Conservation (phyloP, 2,329 filamentous ascomycete genomes). For the Beauveria rudraprayagi region DNA sequence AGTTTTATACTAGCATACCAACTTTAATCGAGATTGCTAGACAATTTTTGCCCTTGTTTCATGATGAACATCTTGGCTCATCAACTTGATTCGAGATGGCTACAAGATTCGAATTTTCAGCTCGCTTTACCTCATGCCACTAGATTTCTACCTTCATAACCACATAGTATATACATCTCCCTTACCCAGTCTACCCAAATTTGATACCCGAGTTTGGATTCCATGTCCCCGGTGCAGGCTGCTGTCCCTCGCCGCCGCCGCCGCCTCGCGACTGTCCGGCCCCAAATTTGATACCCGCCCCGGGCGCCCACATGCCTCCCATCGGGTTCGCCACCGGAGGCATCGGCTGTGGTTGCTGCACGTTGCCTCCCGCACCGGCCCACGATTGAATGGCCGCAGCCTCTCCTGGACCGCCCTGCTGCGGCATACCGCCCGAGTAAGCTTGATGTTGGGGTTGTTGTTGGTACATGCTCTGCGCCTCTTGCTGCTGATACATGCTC, state of each 20-base stretch:
- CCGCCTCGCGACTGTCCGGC: conserved; percentile 15
- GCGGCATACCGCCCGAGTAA: conserved; percentile 14
- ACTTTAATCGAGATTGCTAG: too few species aligned
- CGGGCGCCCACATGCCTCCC: conserved; percentile 58
- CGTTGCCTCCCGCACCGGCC: conserved; percentile 42
- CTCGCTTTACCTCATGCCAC: background rate
- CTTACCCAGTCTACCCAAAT: conserved; percentile 46
- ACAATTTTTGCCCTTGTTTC: too few species aligned
- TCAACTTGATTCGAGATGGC: too few species aligned
- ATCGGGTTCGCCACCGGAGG: conserved; percentile 29
- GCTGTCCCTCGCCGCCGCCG: conserved; percentile 19
- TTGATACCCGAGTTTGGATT: conserved; percentile 50
- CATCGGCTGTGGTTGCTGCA: conserved; percentile 46
- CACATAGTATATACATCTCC: background rate
- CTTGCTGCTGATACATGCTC: conserved; percentile 2
- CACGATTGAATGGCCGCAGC: conserved; percentile 50
- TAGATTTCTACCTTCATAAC: background rate
- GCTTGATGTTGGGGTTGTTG: conserved; percentile 11
- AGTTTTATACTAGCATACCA: too few species aligned
- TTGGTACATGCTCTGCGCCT: conserved; percentile 8
- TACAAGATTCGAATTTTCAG: too few species aligned
- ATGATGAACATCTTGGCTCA: too few species aligned
- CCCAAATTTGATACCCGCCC: conserved; percentile 69
- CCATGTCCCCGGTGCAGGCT: conserved; percentile 40
- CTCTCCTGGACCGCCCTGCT: conserved; percentile 12